Evolutionary conservation across 345 rosid genomes (phyloP), one percentile per base, ranked within the genome.

Genomic region (Gossypium thurberi): DNA sequence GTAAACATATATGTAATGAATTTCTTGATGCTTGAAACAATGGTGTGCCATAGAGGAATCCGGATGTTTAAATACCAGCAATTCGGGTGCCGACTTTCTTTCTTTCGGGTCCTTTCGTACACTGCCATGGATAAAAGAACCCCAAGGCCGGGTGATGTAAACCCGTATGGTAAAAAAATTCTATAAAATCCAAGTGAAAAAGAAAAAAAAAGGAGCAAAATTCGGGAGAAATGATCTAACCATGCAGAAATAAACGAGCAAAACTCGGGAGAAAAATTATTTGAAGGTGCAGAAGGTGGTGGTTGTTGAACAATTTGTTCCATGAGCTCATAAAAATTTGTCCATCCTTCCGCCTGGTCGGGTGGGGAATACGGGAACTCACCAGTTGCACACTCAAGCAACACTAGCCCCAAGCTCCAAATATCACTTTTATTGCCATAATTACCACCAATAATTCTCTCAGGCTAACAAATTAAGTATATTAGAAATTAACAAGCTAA

Each of bases 391-490:
- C 96, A 92, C 77, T 95, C 96, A 65, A 95, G 89, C 78, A 95
- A 79, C 26, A 91, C 89, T 76, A 95, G 78, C 10, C 99, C 99
- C 72, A 95, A 83, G 85, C 99, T 95, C 99, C 99, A 95, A 80
- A 95, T 92, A 77, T 95, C 99, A 80, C 98, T 95, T 82, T 88
- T 92, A 44, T 76, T 80, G 65, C 89, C 84, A 71, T 92, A 82
- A 20, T 69, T 69, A 72, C 78, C 75, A 25, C 93, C 99, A 46
- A 63, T 77, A 59, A 95, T 92, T 81, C 99, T 89, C 89, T 92
- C 99, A 18, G 99, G 99, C 99, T 95, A 33, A 73, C 43, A 81
- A 58, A 65, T 68, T 3, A 65, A 50, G 13, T 4, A 59, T 10
- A 58, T 21, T 3, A 14, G 37, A 51, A 65, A 58, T 21, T n/a